These are phyloP conservation scores for Fraxinus albicans DNA, from an alignment of 305 asterid species.

Conservation along the genomic window DNA sequence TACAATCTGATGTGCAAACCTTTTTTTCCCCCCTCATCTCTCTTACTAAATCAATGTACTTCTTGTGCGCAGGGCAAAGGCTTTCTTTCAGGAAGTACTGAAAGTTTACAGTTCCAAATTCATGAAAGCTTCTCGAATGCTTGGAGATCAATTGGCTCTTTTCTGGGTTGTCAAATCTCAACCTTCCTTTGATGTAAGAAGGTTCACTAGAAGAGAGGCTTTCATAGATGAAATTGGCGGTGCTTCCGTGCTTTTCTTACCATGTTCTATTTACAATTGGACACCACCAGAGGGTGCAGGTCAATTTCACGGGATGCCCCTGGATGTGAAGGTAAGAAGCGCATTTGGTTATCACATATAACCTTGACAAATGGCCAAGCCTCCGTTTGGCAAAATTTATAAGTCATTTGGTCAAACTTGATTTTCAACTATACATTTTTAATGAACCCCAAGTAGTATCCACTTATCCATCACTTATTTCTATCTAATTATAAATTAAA, in stretches of 20 bases:
- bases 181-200: conserved; percentile 50
- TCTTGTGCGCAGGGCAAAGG: conserved; percentile 55
- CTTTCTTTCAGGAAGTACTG: conserved; percentile 62
- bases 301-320: conserved; percentile 94
- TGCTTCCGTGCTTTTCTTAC: conserved; percentile 77
- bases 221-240: conserved; percentile 55
- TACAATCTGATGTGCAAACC: neutral
- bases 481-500: neutral
- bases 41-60: neutral
- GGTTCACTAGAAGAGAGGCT: conserved; percentile 60
- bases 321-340: conserved; percentile 16
- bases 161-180: conserved; percentile 71
- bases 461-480: neutral
- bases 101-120: conserved; percentile 51
- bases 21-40: neutral
- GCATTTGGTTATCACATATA: conserved; percentile 29
- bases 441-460: neutral
- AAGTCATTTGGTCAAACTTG: neutral
- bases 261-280: conserved; percentile 85
- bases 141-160: conserved; percentile 92
- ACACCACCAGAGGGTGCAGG: conserved; percentile 99
- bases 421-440: neutral
- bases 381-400: neutral
- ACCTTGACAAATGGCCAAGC: neutral
- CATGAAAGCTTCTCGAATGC: conserved; percentile 88